Base-by-base conservation (phyloP, 129 eudicot species). In the Pulicaria dysenterica region DNA sequence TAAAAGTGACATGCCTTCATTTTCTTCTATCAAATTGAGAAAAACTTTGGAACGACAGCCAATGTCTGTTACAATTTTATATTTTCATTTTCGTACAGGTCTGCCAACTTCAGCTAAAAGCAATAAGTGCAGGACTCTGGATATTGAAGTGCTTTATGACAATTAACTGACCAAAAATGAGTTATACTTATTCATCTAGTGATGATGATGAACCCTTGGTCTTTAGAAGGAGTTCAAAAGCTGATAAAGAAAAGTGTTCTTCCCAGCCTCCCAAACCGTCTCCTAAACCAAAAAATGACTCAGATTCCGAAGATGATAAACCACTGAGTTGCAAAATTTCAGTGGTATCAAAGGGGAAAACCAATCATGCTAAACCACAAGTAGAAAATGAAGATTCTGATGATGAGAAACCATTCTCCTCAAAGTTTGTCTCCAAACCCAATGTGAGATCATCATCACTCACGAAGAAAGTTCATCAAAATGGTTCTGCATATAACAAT, bases 301-400 rank as follows among this genome's bases (percentile, higher is more conserved):
- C 83, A 59, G 96, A 86, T 80, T 91, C 92, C 7, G 97, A 85
- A 44, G 97, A 92, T 80, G 89, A 87, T 70, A 81, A 77, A 81
- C 96, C 95, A 57, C 76, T 92, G 66, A 85, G 86, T 73, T 63
- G 65, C 15, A 86, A 87, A 82, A 39, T 79, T 46, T 24, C 80
- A 19, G 70, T 56, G 61, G 80, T 39, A 50, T 78, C 81, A 6
- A 92, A 85, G 75, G 83, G 70, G 71, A 75, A 69, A 61, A 55
- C 79, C 48, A 76, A 73, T 68, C 73, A 65, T 13, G 82, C 81
- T 19, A 83, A 69, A 69, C 69, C 77, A 36, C 76, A 42, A 45
- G 70, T 76, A 19, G 77, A 86, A 58, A 70, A 74, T 49, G 95
- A 85, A 76, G 89, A 87, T 77, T 81, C 91, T 38, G 97, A 88